These are phyloP conservation scores for Quercus variabilis DNA, from an alignment of 306 rosid genomes.

Conservation along the genomic window DNA sequence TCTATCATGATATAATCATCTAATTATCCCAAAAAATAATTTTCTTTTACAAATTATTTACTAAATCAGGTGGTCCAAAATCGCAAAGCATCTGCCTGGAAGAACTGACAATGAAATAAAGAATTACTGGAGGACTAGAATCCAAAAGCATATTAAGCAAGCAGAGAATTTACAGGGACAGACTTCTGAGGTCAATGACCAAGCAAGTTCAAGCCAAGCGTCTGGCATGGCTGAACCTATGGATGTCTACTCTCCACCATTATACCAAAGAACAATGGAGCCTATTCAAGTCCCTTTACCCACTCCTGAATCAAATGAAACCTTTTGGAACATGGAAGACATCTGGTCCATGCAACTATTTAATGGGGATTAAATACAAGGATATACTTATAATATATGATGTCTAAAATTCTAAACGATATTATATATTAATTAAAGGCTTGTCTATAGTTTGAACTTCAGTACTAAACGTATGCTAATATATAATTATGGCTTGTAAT, in stretches of 20 bases:
- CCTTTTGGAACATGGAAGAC: conserved; percentile 90
- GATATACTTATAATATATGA: not conserved
- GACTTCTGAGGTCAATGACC: conserved; percentile 33
- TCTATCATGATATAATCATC: no score
- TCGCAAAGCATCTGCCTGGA: conserved; percentile 93
- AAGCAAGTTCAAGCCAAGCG: conserved; percentile 45
- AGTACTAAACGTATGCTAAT: conserved; percentile 8
- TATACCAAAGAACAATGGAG: conserved; percentile 31
- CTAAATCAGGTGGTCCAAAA: conserved; percentile 84
- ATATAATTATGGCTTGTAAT: conserved; percentile 31
- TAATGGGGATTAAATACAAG: conserved; percentile 41
- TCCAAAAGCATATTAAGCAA: conserved; percentile 94
- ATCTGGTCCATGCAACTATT: conserved; percentile 91
- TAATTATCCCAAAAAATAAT: no score
- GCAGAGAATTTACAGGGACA: conserved; percentile 42
- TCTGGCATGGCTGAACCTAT: conserved; percentile 33
- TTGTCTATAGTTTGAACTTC: conserved; percentile 23
- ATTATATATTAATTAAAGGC: conserved; percentile 18
- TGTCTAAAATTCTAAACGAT: not conserved
- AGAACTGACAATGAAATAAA: conserved; percentile 95
- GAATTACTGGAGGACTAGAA: conserved; percentile 97
- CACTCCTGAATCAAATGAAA: conserved; percentile 30
- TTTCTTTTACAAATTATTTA: conserved; percentile 5
- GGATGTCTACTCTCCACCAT: conserved; percentile 41
- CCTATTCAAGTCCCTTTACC: conserved; percentile 28